Conservation (phyloP, 352 stramenopile genomes). For the Phytophthora quininea region DNA sequence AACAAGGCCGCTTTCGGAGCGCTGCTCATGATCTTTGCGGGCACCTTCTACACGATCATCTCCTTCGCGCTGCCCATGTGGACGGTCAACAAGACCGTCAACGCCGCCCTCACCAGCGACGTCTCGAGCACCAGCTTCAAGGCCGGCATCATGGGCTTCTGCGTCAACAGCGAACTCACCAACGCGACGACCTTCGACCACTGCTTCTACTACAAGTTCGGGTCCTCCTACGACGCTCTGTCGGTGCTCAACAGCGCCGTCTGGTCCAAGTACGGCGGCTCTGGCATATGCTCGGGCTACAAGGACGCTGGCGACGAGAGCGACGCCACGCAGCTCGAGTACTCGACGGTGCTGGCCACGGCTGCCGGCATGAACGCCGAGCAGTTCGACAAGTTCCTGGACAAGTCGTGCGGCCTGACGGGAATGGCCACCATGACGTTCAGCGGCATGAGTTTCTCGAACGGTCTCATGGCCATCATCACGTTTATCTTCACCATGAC, state of each 20-base stretch:
- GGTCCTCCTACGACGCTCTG: constrained; percentile 47
- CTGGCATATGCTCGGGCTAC: constrained; percentile 60
- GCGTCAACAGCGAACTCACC: constrained; percentile 57
- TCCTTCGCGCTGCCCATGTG: constrained; percentile 24
- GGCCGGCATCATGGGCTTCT: constrained; percentile 29
- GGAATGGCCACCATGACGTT: constrained; percentile 54
- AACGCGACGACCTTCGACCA: constrained; percentile 52
- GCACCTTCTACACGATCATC: constrained; percentile 26
- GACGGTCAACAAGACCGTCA: constrained; percentile 23
- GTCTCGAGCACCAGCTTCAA: constrained; percentile 29
- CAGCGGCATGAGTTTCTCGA: constrained; percentile 42
- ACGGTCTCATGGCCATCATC: constrained; percentile 53
- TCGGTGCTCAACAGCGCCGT: constrained; percentile 33
- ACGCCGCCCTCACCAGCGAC: constrained; percentile 15
- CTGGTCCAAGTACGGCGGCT: constrained; percentile 49
- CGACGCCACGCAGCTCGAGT: constrained; percentile 29
- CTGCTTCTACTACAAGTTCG: constrained; percentile 71
- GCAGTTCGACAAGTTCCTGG: constrained; percentile 63
- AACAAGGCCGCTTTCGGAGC: constrained; percentile 25
- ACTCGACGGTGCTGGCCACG: constrained; percentile 40
- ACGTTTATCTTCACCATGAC: constrained; percentile 60
- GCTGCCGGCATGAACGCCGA: constrained; percentile 47
- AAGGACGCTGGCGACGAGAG: constrained; percentile 35
- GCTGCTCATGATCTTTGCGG: constrained; percentile 23
- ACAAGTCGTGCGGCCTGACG: constrained; percentile 53